Percentiles rank a stretch among this genome's conserved stretches.
phyloP scores from a whole-genome alignment of 352 stramenopile species.

The Pythium sukuiense region DNA sequence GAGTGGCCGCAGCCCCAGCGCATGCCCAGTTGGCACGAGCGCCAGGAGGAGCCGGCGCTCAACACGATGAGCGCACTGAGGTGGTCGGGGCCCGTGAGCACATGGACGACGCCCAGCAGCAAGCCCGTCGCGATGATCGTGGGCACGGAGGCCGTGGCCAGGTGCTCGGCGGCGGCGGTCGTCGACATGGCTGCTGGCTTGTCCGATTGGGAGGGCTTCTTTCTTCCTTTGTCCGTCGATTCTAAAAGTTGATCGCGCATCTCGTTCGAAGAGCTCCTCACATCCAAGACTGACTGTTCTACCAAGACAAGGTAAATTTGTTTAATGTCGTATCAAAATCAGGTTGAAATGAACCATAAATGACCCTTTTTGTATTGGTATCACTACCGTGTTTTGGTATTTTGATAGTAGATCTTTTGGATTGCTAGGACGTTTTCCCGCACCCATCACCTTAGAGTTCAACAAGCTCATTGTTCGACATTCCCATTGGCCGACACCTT shows the following conservation, averaged over 20 bases:
- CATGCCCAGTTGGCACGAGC: constrained; percentile 74
- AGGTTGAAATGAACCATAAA: too few relatives aligned
- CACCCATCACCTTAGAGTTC: not conserved
- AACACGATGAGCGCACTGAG: constrained; percentile 83
- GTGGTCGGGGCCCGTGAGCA: constrained; percentile 78
- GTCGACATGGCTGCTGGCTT: constrained; percentile 7
- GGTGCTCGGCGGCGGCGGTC: constrained; percentile 14
- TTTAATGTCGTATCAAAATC: too few relatives aligned
- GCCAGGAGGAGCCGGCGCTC: constrained; percentile 62
- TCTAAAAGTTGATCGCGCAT: constrained; percentile 13
- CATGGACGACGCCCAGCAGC: constrained; percentile 47
- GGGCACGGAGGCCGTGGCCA: constrained; percentile 27
- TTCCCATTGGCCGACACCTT: not conserved
- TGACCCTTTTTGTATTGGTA: not conserved
- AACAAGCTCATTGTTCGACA: not conserved
- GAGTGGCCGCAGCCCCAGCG: constrained; percentile 86
- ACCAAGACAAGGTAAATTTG: not conserved
- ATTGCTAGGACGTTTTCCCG: not conserved
- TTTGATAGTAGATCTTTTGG: not conserved
- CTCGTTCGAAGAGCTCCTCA: constrained; percentile 2
- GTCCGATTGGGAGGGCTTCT: not conserved
- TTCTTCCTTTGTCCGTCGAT: not conserved
- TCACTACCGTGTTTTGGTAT: constrained; percentile 6
- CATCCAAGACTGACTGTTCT: not conserved
- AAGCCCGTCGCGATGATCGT: constrained; percentile 49